These are phyloP conservation scores for Thamnidium elegans DNA, from an alignment of 192 early-diverging fungal genomes.

Conservation along the genomic window DNA sequence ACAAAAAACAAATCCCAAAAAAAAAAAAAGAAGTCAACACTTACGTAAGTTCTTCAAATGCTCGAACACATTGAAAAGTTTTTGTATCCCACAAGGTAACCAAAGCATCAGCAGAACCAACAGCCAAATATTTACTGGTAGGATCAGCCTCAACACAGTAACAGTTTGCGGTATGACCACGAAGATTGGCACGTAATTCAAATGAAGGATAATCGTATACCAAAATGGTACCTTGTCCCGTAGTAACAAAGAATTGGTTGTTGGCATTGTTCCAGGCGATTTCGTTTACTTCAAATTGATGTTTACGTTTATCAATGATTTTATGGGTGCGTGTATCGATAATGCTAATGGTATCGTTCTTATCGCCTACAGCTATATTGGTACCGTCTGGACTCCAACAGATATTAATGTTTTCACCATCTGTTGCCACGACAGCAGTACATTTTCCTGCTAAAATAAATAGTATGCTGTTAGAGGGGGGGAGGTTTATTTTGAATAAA, in stretches of 20 bases:
- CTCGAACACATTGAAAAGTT: conserved; percentile 57
- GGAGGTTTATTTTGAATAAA: background rate
- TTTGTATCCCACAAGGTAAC: conserved; percentile 77
- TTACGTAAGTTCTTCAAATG: conserved; percentile 68
- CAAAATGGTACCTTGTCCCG: conserved; percentile 69
- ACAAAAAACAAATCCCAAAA: too few species aligned
- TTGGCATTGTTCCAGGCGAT: conserved; percentile 76
- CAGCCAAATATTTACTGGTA: conserved; percentile 70
- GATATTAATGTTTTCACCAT: conserved; percentile 84
- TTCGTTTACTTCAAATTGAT: conserved; percentile 73
- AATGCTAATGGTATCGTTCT: conserved; percentile 76
- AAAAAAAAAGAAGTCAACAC: conserved; percentile 7
- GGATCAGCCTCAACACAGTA: conserved; percentile 83
- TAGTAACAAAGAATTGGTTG: conserved; percentile 73
- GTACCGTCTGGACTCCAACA: conserved; percentile 79
- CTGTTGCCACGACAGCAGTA: conserved; percentile 57
- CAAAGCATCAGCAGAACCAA: conserved; percentile 74
- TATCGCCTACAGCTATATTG: conserved; percentile 78
- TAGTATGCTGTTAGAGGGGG: background rate
- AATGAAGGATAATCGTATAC: conserved; percentile 69
- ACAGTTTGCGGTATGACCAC: conserved; percentile 78
- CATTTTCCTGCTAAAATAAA: conserved; percentile 48
- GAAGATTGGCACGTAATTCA: conserved; percentile 48
- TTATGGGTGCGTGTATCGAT: conserved; percentile 61
- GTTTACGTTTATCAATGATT: conserved; percentile 42